A percentile compares a stretch with the other conserved stretches of the same genome.
Evolutionary conservation across 2,329 filamentous ascomycete species (phyloP).

Genomic region (Lachnellula suecica): DNA sequence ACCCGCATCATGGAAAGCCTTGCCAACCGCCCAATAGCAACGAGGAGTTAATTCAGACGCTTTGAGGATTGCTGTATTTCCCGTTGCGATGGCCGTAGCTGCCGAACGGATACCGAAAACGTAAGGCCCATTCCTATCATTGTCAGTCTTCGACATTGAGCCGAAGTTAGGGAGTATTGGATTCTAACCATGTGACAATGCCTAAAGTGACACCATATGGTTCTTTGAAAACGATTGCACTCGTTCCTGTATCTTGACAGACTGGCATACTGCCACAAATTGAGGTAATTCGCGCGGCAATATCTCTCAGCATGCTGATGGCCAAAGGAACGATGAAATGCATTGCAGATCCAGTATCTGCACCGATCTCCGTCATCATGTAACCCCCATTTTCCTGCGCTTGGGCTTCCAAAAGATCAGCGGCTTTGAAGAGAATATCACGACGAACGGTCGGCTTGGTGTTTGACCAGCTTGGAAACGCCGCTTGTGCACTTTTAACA

Average conservation of each 20-base stretch:
- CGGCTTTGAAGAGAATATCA: conserved; percentile 64
- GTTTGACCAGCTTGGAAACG: conserved; percentile 65
- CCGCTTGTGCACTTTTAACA: conserved; percentile 63
- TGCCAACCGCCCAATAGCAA: conserved; percentile 52
- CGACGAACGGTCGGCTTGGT: conserved; percentile 64
- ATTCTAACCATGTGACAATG: conserved; percentile 75
- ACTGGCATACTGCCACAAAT: conserved; percentile 37
- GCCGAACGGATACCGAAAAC: conserved; percentile 53
- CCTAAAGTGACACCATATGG: conserved; percentile 77
- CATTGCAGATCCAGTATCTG: too few relatives aligned
- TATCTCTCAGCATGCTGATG: conserved; percentile 40
- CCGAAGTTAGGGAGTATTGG: too few relatives aligned
- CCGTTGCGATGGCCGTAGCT: conserved; percentile 66
- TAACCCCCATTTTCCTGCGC: background rate
- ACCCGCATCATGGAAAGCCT: conserved; percentile 60
- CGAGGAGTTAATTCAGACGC: conserved; percentile 65
- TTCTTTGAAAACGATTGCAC: conserved; percentile 67
- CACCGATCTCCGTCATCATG: background rate
- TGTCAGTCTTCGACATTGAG: too few relatives aligned
- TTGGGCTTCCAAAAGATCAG: conserved; percentile 47
- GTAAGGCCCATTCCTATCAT: conserved; percentile 51
- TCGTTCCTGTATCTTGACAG: conserved; percentile 44
- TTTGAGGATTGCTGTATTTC: conserved; percentile 73
- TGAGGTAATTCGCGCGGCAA: conserved; percentile 40
- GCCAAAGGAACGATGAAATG: too few relatives aligned